phyloP scores from a whole-genome alignment of 2,329 filamentous ascomycete genomes.

The Exutisphaerella laricina region DNA sequence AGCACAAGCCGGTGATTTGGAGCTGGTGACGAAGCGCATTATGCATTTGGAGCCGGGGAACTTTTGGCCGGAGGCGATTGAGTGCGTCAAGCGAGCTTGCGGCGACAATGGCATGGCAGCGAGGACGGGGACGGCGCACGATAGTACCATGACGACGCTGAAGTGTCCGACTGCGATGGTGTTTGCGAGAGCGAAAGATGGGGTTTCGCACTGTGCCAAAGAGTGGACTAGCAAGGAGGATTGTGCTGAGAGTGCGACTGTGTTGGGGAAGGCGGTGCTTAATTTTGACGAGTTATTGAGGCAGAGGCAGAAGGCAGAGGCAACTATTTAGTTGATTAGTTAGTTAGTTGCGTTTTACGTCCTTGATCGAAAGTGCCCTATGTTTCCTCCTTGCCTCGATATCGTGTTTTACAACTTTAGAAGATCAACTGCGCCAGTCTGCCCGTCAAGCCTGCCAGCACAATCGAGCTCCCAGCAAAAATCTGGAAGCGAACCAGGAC shows the following conservation, averaged over 20 bases:
- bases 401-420: too few species aligned
- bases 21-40: constrained; percentile 2
- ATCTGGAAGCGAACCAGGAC: constrained; percentile 11
- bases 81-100: constrained; percentile 26
- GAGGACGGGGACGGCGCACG: constrained; percentile 28
- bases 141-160: constrained; percentile 29
- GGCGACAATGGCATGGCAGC: constrained; percentile 25
- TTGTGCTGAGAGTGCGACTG: constrained; percentile 26
- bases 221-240: constrained; percentile 29
- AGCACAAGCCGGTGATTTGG: constrained; percentile 1
- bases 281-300: constrained; percentile 28
- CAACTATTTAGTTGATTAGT: too few species aligned
- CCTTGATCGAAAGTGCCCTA: too few species aligned
- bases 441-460: constrained; percentile 10
- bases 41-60: constrained; percentile 15
- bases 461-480: constrained; percentile 11
- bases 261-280: constrained; percentile 25
- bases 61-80: constrained; percentile 17
- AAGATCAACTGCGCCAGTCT: constrained; percentile 8
- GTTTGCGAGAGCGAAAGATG: constrained; percentile 28
- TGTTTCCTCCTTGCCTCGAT: too few species aligned
- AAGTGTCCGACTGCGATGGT: constrained; percentile 32
- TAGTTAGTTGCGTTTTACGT: too few species aligned
- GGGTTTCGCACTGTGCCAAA: constrained; percentile 24
- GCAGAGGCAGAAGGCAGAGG: too few species aligned